Base-by-base conservation (phyloP, 2,329 filamentous ascomycete genomes). In the Pleoardoris graminearum region DNA sequence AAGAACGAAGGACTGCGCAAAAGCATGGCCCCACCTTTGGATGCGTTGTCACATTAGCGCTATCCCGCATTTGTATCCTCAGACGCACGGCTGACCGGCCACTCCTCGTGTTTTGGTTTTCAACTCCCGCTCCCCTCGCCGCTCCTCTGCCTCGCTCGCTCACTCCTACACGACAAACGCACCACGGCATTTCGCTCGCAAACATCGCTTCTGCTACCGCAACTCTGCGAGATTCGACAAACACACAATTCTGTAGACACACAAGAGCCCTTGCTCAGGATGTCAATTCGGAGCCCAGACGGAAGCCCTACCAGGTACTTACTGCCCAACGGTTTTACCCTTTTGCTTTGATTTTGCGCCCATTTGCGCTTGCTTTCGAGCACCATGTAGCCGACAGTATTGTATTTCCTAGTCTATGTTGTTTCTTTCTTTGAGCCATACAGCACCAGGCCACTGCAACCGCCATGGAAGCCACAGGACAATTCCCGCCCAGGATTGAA, bases 221-320 rank as follows among this genome's bases (percentile, higher is more conserved):
- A 47, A 47, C 33, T 56, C 52, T 54, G 65, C 63, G 49, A 58
- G 50, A 48, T 47, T 56, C 55, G 54, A 45, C 56, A 54, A 48
- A 39, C 48, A 45, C 49, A 50, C 54, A 54, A 46, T 48, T 47
- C 47, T 60, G 53, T 61, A 65, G 58, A 50, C 48, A 61, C 44
- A 50, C 57, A 66, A 68, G 69, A 72, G 69, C 71, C 67, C 66
- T 68, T 66, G 70, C 68, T 74, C 72, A 75, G 70, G 67, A 75
- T 75, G 72, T 70, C 71, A 72, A 69, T 68, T 75, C 72, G 70
- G 71, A 75, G 69, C 67, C 71, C 70, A 71, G 64, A 70, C 66
- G 64, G 65, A 74, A 66, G 67, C 70, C 63, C 68, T 62, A 67
- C 70, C 61, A 75, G 72, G 72, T 75, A 75, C 69, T 74, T 75